Evolutionary conservation across 345 rosid species (phyloP).

Genomic region (Ailanthus altissimus): DNA sequence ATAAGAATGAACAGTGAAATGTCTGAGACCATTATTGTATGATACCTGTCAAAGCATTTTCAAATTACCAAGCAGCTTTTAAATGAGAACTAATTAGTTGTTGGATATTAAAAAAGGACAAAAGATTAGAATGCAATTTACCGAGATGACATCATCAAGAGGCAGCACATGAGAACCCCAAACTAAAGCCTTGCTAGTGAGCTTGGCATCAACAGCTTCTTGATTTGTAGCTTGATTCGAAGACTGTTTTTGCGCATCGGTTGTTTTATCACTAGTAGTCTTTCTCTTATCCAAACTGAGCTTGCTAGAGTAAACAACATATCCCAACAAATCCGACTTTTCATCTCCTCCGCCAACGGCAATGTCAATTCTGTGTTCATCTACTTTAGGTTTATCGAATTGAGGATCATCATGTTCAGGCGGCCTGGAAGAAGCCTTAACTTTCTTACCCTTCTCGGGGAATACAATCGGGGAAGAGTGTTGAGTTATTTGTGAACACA

Average conservation of each 20-base stretch:
- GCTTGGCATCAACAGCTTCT: constrained; percentile 66
- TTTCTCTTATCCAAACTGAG: constrained; percentile 73
- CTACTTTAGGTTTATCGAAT: constrained; percentile 44
- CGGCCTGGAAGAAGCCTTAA: constrained; percentile 57
- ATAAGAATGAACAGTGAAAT: constrained; percentile 88
- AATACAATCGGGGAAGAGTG: constrained; percentile 85
- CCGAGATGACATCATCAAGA: constrained; percentile 80
- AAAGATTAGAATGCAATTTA: constrained; percentile 23
- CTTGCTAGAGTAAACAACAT: constrained; percentile 69
- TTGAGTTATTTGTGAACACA: constrained; percentile 71
- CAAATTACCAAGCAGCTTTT: not conserved
- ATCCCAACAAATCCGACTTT: constrained; percentile 83
- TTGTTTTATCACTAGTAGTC: constrained; percentile 34
- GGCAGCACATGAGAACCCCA: constrained; percentile 79
- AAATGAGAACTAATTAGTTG: not conserved
- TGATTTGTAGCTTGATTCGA: constrained; percentile 45
- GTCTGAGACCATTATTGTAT: constrained; percentile 78
- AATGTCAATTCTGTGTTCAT: constrained; percentile 72
- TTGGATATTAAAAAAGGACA: not conserved
- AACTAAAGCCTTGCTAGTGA: constrained; percentile 79
- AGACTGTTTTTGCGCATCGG: constrained; percentile 41
- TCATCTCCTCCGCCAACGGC: constrained; percentile 67
- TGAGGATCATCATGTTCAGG: constrained; percentile 42
- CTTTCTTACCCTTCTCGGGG: constrained; percentile 83
- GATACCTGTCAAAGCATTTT: constrained; percentile 56